Evolutionary conservation across 2,329 filamentous ascomycete genomes (phyloP).

Genomic region (Pestalotiopsis sp.): DNA sequence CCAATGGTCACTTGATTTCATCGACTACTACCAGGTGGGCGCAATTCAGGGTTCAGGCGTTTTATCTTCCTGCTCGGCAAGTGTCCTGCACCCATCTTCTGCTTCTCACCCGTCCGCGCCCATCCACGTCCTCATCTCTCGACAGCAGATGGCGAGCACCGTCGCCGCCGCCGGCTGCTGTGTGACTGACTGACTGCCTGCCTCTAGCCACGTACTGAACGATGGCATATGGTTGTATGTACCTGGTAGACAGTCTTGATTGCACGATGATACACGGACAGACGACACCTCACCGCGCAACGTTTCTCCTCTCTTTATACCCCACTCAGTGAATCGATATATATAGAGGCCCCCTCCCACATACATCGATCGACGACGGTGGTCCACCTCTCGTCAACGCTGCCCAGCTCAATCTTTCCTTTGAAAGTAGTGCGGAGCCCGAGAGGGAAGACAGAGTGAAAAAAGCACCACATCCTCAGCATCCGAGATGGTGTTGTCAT

Average conservation of each 20-base stretch:
- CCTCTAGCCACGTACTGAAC: no score
- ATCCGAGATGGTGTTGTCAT: background rate
- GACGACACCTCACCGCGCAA: background rate
- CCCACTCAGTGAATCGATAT: slow-evolving; percentile 2
- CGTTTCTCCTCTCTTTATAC: background rate
- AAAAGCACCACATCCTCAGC: background rate
- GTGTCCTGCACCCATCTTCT: background rate
- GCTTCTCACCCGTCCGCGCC: no score
- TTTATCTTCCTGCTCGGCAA: background rate
- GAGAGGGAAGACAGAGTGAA: background rate
- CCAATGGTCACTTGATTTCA: background rate
- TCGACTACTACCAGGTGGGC: background rate
- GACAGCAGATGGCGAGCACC: no score
- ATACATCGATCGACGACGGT: slow-evolving; percentile 4
- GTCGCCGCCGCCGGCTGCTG: no score
- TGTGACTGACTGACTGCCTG: no score
- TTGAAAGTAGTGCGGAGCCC: background rate
- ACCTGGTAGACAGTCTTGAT: background rate
- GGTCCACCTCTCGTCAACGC: slow-evolving; percentile 1
- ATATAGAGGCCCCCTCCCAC: slow-evolving; percentile 4
- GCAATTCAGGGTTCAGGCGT: background rate
- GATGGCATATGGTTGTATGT: background rate
- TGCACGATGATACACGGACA: background rate
- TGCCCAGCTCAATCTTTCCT: background rate
- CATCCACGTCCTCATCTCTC: no score